phyloP scores from a whole-genome alignment of 495 filamentous ascomycete genomes.

The Margaritispora aquatica region DNA sequence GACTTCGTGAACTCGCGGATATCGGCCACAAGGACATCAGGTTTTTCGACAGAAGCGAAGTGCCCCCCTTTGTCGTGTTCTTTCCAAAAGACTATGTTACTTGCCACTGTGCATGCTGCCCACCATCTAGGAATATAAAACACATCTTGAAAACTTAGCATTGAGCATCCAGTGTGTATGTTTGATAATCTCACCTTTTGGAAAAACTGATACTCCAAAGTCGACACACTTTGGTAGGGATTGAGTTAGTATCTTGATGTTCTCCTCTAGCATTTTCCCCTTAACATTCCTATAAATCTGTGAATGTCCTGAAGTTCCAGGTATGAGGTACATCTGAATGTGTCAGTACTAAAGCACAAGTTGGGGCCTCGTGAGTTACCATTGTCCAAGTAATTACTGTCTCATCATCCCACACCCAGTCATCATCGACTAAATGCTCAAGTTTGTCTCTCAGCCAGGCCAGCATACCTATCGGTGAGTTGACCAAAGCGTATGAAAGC shows the following conservation, averaged over 20 bases:
- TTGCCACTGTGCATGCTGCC: constrained; percentile 19
- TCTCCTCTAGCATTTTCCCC: neutral
- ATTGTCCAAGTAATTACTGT: constrained; percentile 59
- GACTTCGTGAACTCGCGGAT: constrained; percentile 37
- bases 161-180: neutral
- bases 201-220: constrained; percentile 18
- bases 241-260: neutral
- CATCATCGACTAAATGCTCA: constrained; percentile 51
- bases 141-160: constrained; percentile 7
- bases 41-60: constrained; percentile 55
- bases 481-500: constrained; percentile 47
- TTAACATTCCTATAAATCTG: constrained; percentile 18
- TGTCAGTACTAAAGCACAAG: neutral
- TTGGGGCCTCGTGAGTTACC: neutral
- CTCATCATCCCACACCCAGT: constrained; percentile 58
- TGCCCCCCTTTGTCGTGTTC: constrained; percentile 52
- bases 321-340: constrained; percentile 13
- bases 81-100: constrained; percentile 48
- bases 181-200: constrained; percentile 2
- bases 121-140: constrained; percentile 13
- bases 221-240: constrained; percentile 4
- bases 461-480: constrained; percentile 55
- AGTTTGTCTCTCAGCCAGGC: constrained; percentile 69
- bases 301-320: constrained; percentile 11
- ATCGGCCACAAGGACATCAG: constrained; percentile 47